Evolutionary conservation across 2,329 filamentous ascomycete genomes (phyloP), one percentile per base, ranked within the genome.

Genomic region (Dryadomyces quercus-mongolicae): DNA sequence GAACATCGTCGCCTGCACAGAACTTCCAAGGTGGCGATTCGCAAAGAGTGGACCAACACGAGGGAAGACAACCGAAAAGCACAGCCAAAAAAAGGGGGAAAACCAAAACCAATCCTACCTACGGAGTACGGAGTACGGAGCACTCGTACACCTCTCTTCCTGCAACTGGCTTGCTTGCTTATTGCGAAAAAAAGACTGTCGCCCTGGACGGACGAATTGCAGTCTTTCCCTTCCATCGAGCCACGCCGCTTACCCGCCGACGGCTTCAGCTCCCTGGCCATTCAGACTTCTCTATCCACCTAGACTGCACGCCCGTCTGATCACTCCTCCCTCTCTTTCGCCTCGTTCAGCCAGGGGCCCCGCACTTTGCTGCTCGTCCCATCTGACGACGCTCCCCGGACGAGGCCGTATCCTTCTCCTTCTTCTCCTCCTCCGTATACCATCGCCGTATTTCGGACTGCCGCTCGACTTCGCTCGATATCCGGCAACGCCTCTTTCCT

Each of bases 191-290:
- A 25, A 16, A 20, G 25, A 31, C 20, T 16, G 25, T 42, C 38
- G 16, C 42, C 15, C 22, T 13, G 7, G n/a, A 25, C 36, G 44
- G 51, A 53, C 51, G 51, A 53, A 48, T 53, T 42, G 44, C 44
- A 31, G n/a, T 36, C 51, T 42, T 34, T 51, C 15, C 12, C 13
- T n/a, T 48, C 31, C n/a, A 21, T 25, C 12, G 13, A 48, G 20
- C 51, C 42, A 45, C 25, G 21, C 18, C 16, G 34, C 13, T 22
- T 52, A 52, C 51, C 51, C 51, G 51, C 51, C 44, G 43, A 21
- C 43, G 18, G 44, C 22, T n/a, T 20, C 31, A 40, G 34, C 15
- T 20, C 16, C 16, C 43, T 50, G 36, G 49, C 49, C 49, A 50
- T 42, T 50, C 49, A 50, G 18, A 42, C 13, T 16, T 36, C 10